A percentile compares a stretch with the other conserved stretches of the same genome.
Conservation (phyloP, 495 filamentous ascomycete species). For the Xylaria cubensis region DNA sequence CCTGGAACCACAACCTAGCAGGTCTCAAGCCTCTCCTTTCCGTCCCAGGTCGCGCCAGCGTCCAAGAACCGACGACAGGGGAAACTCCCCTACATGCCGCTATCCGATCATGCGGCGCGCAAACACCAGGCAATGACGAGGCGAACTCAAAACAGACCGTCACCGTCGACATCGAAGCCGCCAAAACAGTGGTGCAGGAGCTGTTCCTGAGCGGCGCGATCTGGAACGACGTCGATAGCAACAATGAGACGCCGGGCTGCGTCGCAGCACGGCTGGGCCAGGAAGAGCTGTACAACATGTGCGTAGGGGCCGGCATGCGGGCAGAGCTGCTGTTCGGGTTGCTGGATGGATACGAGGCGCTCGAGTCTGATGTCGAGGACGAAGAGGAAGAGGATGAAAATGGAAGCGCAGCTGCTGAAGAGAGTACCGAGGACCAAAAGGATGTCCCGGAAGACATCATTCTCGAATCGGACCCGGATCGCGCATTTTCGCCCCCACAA, state of each 20-base stretch:
- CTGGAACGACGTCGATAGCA: constrained; percentile 91
- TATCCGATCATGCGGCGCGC: constrained; percentile 70
- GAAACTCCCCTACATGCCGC: constrained; percentile 89
- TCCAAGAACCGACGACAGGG: constrained; percentile 84
- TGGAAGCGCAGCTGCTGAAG: constrained; percentile 28
- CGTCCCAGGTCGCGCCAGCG: constrained; percentile 67
- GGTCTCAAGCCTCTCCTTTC: constrained; percentile 77
- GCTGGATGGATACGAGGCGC: constrained; percentile 76
- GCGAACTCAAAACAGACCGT: constrained; percentile 51
- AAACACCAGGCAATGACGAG: not conserved
- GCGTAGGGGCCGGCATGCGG: constrained; percentile 90
- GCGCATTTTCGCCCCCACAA: constrained; percentile 44
- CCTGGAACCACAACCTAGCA: constrained; percentile 80
- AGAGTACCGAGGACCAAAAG: not conserved
- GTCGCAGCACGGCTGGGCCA: constrained; percentile 75
- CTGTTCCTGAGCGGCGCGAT: constrained; percentile 88
- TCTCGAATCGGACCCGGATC: constrained; percentile 44
- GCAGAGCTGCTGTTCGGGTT: constrained; percentile 84
- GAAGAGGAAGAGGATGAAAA: constrained; percentile 56
- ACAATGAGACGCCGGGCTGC: constrained; percentile 91
- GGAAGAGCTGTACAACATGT: constrained; percentile 77
- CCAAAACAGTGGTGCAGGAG: constrained; percentile 70
- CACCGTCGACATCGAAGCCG: constrained; percentile 54
- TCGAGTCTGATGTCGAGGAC: constrained; percentile 68
- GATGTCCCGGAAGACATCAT: constrained; percentile 33